Conservation (phyloP, 495 filamentous ascomycete species). For the Daldinia bambusicola region DNA sequence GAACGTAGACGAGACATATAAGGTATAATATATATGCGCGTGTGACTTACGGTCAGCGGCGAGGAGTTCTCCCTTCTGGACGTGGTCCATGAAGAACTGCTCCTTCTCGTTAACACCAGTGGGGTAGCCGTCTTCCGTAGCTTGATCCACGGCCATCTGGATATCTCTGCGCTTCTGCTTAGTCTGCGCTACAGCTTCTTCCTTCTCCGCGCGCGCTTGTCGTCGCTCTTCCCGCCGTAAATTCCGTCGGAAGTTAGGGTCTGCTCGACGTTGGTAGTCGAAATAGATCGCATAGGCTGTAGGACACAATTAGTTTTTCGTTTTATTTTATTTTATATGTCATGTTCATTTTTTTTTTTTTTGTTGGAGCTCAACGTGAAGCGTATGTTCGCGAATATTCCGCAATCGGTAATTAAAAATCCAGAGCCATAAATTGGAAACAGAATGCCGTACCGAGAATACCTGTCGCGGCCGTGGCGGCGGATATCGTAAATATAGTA, state of each 20-base stretch:
- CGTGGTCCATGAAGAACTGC: constrained; percentile 89
- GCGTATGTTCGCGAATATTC: constrained; percentile 47
- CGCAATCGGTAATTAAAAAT: no score
- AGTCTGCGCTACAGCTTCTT: constrained; percentile 74
- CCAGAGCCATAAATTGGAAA: no score
- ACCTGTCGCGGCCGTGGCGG: constrained; percentile 78
- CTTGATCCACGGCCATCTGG: constrained; percentile 74
- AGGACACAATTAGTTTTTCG: constrained; percentile 43
- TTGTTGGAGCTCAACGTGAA: constrained; percentile 63
- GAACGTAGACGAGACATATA: neutral
- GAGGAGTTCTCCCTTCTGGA: constrained; percentile 83
- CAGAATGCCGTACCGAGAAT: constrained; percentile 70
- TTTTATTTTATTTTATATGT: no score
- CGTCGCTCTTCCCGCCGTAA: constrained; percentile 84
- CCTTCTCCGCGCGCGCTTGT: constrained; percentile 78
- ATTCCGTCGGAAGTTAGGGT: constrained; percentile 85
- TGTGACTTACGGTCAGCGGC: constrained; percentile 61
- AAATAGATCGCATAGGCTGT: constrained; percentile 87
- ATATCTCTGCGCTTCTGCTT: constrained; percentile 77
- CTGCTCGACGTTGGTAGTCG: constrained; percentile 88
- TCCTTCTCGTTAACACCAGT: constrained; percentile 86
- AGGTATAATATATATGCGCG: neutral
- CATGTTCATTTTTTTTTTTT: no score
- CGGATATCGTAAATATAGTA: constrained; percentile 76
- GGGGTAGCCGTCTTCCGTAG: constrained; percentile 91